Percentiles rank a stretch among this genome's conserved stretches.
Conservation (phyloP, 1,284 basidiomycete species). For the Boletus sp. region DNA sequence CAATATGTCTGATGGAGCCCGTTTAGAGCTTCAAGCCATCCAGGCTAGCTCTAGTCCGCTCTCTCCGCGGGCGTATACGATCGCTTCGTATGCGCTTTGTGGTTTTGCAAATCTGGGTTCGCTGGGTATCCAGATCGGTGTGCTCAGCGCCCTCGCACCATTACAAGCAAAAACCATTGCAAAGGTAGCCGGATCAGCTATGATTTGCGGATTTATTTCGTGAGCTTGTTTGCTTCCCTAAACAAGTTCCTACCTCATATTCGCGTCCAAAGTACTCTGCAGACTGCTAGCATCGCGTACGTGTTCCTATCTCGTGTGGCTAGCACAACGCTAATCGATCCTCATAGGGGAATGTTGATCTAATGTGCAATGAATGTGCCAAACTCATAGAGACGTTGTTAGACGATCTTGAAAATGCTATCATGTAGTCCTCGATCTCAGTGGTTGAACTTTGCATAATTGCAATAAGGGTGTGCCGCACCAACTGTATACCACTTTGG, state of each 20-base stretch:
- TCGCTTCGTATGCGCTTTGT: conserved; percentile 80
- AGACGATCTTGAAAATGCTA: not conserved
- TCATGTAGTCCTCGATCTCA: not conserved
- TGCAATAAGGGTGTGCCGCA: not conserved
- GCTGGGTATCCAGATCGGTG: conserved; percentile 88
- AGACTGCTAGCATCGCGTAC: conserved; percentile 70
- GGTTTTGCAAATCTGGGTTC: conserved; percentile 88
- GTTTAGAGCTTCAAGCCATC: conserved; percentile 49
- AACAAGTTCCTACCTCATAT: not conserved
- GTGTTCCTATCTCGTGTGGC: conserved; percentile 26
- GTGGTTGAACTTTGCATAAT: not conserved
- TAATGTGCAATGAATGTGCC: conserved; percentile 21
- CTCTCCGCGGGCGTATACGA: conserved; percentile 69
- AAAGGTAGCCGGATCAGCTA: conserved; percentile 67
- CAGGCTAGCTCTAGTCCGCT: conserved; percentile 51
- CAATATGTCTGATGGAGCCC: not conserved
- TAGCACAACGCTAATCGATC: conserved; percentile 8
- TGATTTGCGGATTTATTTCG: conserved; percentile 77
- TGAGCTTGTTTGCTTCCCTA: conserved; percentile 14
- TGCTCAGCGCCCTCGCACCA: conserved; percentile 81
- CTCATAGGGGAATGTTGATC: conserved; percentile 48
- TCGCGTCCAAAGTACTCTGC: conserved; percentile 44
- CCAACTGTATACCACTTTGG: not conserved
- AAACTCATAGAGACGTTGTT: not conserved
- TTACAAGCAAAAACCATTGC: conserved; percentile 69